Base-by-base conservation (phyloP, 2,329 filamentous ascomycete species). In the Sarocladium oryzae region DNA sequence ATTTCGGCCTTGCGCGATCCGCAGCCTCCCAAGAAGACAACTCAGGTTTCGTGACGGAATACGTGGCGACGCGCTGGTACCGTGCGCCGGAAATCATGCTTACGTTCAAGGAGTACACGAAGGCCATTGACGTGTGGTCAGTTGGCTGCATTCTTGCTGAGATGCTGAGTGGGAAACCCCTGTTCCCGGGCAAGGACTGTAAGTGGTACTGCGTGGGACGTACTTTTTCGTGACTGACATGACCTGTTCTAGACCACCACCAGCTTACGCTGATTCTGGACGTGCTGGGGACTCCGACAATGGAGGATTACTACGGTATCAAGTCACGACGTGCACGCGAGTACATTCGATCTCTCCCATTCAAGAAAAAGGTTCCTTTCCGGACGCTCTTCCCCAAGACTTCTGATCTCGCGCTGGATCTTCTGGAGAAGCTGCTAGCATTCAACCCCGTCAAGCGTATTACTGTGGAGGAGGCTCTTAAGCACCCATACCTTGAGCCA, bases 41-140 rank as follows among this genome's bases (percentile, higher is more conserved):
- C 73, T 96, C 92, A n/a, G 93, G 93, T 20, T 99, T 99, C 81
- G 99, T 99, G 93, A 99, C 93, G 15, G 93, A 99, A 95, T 99
- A 99, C 68, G 93, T 99, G 52, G 93, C 93, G 49, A 99, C 93
- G 43, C 86, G 93, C 63, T 99, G 93, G 93, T 99, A 99, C 73
- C 90, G 93, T 70, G 93, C 93, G 5, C 93, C 93, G 3, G 93
- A 99, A 69, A 99, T 99, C 69, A 99, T 99, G 93, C 86, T 99
- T 74, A 99, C 93, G 11, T 99, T 97, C 78, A 97, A 99, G 76
- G 93, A 99, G 73, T 99, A 99, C 75, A 99, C 93, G 62, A 99
- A 97, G 73, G 93, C 93, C 38, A 99, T 99, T 65, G 93, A 99
- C 65, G 91, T 99, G 10, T 99, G 93, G 93, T 96, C 91, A 63